These are phyloP conservation scores for Albugo laibachii DNA, from an alignment of 352 stramenopile genomes.

Conservation along the genomic window DNA sequence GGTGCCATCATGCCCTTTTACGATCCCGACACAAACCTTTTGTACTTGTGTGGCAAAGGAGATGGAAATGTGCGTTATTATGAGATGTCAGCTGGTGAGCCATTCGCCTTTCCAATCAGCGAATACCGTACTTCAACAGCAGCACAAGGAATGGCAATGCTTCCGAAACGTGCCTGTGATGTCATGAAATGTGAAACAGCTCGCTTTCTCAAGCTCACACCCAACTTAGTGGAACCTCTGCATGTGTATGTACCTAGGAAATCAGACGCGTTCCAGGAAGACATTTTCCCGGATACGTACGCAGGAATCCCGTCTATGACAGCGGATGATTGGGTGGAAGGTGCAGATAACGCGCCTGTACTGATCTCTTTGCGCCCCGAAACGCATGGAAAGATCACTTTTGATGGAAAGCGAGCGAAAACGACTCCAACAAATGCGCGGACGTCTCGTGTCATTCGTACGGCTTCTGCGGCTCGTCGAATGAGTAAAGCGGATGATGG, in stretches of 20 bases:
- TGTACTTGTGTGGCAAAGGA: conserved; percentile 96
- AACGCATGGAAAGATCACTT: conserved; percentile 67
- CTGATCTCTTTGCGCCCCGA: conserved; percentile 88
- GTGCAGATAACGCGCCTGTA: conserved; percentile 85
- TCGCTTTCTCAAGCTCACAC: conserved; percentile 90
- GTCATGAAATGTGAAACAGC: conserved; percentile 97
- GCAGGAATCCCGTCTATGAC: conserved; percentile 87
- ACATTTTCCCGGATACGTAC: conserved; percentile 96
- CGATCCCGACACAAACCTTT: conserved; percentile 92
- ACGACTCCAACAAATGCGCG: conserved; percentile 6
- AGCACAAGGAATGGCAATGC: conserved; percentile 93
- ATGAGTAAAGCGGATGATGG: conserved; percentile 11
- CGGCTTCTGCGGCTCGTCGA: conserved; percentile 12
- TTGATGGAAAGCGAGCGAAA: conserved; percentile 54
- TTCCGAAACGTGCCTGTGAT: conserved; percentile 96
- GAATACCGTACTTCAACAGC: conserved; percentile 93
- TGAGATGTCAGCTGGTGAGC: conserved; percentile 92
- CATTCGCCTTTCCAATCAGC: conserved; percentile 82
- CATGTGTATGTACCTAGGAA: conserved; percentile 94
- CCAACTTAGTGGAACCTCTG: conserved; percentile 94
- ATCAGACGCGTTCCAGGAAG: conserved; percentile 98
- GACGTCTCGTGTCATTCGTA: conserved; percentile 11
- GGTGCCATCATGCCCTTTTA: conserved; percentile 99
- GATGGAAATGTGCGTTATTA: conserved; percentile 99
- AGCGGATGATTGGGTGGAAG: conserved; percentile 90